phyloP scores from a whole-genome alignment of 192 early-diverging fungal genomes.

The Backusella tarrabulga region DNA sequence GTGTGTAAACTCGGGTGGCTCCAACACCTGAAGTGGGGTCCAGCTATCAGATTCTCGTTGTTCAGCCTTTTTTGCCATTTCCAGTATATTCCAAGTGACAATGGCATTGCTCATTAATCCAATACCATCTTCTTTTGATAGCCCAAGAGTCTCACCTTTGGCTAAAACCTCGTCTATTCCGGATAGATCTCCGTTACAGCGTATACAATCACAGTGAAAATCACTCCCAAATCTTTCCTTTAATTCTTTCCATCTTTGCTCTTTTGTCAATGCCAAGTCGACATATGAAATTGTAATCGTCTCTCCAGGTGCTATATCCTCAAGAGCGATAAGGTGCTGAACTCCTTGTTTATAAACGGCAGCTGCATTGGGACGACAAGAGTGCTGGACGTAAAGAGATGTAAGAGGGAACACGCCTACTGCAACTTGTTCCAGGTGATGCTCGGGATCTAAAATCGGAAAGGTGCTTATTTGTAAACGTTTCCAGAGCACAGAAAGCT shows the following conservation, averaged over 20 bases:
- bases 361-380: conserved; percentile 62
- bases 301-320: conserved; percentile 52
- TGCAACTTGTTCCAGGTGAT: conserved; percentile 8
- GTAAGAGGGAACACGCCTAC: conserved; percentile 48
- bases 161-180: conserved; percentile 16
- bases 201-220: conserved; percentile 18
- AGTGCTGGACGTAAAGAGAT: conserved; percentile 59
- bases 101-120: neutral
- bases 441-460: conserved; percentile 24
- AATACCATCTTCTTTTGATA: neutral
- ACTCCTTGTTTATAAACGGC: conserved; percentile 49
- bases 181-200: conserved; percentile 7
- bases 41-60: neutral
- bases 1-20: conserved; percentile 24
- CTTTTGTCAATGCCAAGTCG: conserved; percentile 43
- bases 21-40: neutral
- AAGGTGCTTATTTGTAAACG: conserved; percentile 6
- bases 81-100: conserved; percentile 7
- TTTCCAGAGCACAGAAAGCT: conserved; percentile 10
- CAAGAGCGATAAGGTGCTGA: conserved; percentile 50
- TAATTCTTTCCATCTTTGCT: conserved; percentile 4
- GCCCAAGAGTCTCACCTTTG: neutral
- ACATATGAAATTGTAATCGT: conserved; percentile 60
- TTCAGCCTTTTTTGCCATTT: conserved; percentile 6
- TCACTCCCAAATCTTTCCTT: conserved; percentile 16